A percentile compares a stretch with the other conserved stretches of the same genome.
These are phyloP conservation scores for Umbelopsis sp. DNA, from an alignment of 192 early-diverging fungal species.

Conservation along the genomic window DNA sequence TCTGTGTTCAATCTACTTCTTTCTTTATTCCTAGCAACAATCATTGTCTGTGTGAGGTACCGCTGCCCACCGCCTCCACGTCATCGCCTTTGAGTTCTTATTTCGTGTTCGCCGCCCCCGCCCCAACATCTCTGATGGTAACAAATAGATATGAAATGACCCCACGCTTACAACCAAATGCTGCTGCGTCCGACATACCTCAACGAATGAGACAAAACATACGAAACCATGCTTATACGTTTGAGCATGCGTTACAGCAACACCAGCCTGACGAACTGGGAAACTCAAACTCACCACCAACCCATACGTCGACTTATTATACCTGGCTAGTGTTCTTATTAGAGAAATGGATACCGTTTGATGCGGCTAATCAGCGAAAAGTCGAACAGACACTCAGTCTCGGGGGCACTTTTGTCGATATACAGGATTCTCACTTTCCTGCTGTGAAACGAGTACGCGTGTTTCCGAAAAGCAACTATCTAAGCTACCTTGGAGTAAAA, in stretches of 20 bases:
- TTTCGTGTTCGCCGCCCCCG: not conserved
- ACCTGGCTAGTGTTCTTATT: constrained; percentile 32
- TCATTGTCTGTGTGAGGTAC: not conserved
- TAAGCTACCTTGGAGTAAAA: constrained; percentile 37
- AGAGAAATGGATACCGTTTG: constrained; percentile 31
- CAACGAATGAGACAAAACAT: constrained; percentile 29
- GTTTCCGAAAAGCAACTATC: constrained; percentile 34
- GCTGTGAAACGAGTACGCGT: constrained; percentile 34
- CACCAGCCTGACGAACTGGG: not conserved
- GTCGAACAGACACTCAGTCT: constrained; percentile 34
- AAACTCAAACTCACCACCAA: constrained; percentile 7
- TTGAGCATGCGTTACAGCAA: constrained; percentile 27
- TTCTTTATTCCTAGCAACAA: not conserved
- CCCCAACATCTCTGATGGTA: not conserved
- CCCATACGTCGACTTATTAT: constrained; percentile 25
- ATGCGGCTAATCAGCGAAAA: constrained; percentile 27
- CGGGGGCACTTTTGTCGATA: constrained; percentile 34
- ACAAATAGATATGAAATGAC: constrained; percentile 17
- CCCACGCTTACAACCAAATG: not conserved
- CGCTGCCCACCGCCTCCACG: not conserved
- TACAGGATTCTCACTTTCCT: constrained; percentile 33
- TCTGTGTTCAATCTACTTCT: not conserved
- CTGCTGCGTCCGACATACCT: not conserved
- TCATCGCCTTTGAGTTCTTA: not conserved
- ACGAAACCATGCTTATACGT: constrained; percentile 28